Evolutionary conservation across 2,329 filamentous ascomycete species (phyloP), one percentile per base, ranked within the genome.

Genomic region (Xylaria sp.): DNA sequence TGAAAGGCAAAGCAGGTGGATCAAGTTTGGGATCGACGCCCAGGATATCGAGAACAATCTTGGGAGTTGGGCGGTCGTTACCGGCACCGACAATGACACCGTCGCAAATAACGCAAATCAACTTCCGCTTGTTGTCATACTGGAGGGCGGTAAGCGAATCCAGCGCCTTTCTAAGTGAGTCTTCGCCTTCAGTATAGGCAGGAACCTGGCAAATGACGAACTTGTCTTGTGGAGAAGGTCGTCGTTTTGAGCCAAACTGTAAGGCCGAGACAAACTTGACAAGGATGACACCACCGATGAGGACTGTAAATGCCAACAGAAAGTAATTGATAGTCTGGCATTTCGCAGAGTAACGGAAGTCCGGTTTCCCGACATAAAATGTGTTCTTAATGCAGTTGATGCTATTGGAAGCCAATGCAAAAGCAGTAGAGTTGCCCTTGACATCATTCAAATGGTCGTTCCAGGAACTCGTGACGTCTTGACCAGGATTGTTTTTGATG

Each of bases 121-220:
- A 89, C 83, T 99, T 99, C 72, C 96, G 88, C 85, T 99, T 99
- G 83, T 99, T 98, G 82, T 99, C 96, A 76, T 99, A 99, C 74
- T 97, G 92, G 18, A 99, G 87, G 13, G 94, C 94, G 18, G 96
- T 98, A 68, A 98, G 87, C 0, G 96, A 98, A 79, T 99, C 96
- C 2, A 99, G 86, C 62, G 94, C 95, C 78, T 97, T 97, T 65
- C 96, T 88, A 9, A 99, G 85, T 3, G 94, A 95, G 76, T 99
- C 96, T 84, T 99, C 96, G 76, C 94, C 96, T 84, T 99, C 96
- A 0, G 96, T 99, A 78, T 99, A 99, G 5, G 96, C 96, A 10
- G 96, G 96, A 39, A 99, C 94, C 81, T 98, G 94, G 81, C 96
- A 98, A 74, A 99, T 98, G 75, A 99, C 94, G 76, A 99, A 99